A percentile compares a stretch with the other conserved stretches of the same genome.
Conservation (phyloP, 2,329 filamentous ascomycete species). For the Penicillium oxalicum region DNA sequence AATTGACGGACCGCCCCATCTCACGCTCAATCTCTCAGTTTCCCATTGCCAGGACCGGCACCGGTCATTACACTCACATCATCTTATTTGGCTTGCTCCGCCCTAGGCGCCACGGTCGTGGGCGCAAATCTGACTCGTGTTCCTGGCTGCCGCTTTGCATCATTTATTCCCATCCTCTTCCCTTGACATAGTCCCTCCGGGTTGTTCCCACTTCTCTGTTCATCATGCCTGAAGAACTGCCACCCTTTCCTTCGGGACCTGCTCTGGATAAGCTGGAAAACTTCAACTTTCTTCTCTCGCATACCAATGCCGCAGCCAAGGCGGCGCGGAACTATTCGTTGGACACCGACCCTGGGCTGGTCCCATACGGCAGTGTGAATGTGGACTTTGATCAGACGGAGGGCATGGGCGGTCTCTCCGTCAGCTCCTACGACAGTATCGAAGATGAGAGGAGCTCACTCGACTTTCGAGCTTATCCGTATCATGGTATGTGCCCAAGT, state of each 20-base stretch:
- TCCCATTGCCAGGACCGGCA: background rate
- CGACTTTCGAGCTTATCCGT: constrained; percentile 35
- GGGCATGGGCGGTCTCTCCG: constrained; percentile 36
- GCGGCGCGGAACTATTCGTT: constrained; percentile 34
- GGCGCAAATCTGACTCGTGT: background rate
- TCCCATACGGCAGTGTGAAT: constrained; percentile 27
- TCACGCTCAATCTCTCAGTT: too few species aligned
- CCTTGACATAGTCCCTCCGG: constrained; percentile 5
- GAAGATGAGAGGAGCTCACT: constrained; percentile 36
- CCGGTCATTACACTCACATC: constrained; percentile 1
- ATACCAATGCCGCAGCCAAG: constrained; percentile 29
- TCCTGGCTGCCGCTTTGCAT: background rate
- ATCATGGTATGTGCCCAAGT: constrained; percentile 33
- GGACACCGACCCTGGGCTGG: constrained; percentile 31
- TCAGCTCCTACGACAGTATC: constrained; percentile 39
- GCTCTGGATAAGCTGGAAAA: constrained; percentile 33
- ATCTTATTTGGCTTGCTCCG: constrained; percentile 2
- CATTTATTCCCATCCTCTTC: constrained; percentile 1
- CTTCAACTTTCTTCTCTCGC: constrained; percentile 33
- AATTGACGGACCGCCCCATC: too few species aligned
- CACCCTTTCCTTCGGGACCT: constrained; percentile 21
- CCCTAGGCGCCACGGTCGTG: constrained; percentile 6
- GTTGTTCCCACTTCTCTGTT: constrained; percentile 8
- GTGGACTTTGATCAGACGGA: constrained; percentile 40
- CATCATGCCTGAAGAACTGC: constrained; percentile 32